These are phyloP conservation scores for Pseudomonodictys pantanalensis DNA, from an alignment of 495 filamentous ascomycete genomes.

Conservation along the genomic window DNA sequence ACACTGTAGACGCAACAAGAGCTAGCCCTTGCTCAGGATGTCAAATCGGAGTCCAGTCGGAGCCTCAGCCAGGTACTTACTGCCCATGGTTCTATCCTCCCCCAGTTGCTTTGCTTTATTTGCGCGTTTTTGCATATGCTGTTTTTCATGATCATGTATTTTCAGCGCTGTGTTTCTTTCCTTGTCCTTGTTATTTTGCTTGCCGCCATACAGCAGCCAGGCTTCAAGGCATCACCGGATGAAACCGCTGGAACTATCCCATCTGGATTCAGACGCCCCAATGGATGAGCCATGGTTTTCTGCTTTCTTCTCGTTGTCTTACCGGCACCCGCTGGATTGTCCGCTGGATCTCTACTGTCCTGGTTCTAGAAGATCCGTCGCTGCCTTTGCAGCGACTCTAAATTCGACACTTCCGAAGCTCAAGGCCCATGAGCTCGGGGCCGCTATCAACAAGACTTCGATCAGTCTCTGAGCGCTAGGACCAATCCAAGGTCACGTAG, in stretches of 20 bases:
- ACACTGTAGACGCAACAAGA: slow-evolving; percentile 24
- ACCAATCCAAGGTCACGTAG: no score
- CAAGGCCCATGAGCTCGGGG: slow-evolving; percentile 1
- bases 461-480: not conserved
- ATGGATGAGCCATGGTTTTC: slow-evolving; percentile 15
- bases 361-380: not conserved
- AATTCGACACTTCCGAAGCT: slow-evolving; percentile 10
- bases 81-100: slow-evolving; percentile 32
- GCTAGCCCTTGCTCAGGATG: slow-evolving; percentile 36
- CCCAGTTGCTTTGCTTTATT: slow-evolving; percentile 5
- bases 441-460: not conserved
- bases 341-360: not conserved
- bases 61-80: slow-evolving; percentile 36
- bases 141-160: slow-evolving; percentile 15
- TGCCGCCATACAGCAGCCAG: slow-evolving; percentile 29
- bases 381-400: slow-evolving; percentile 14
- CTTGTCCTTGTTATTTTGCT: slow-evolving; percentile 14
- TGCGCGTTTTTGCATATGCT: not conserved
- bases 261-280: not conserved
- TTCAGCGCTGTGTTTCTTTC: slow-evolving; percentile 16
- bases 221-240: not conserved
- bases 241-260: slow-evolving; percentile 1
- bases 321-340: not conserved
- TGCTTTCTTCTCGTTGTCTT: slow-evolving; percentile 12
- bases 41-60: slow-evolving; percentile 33